These are phyloP conservation scores for Onygenales sp. DNA, from an alignment of 2,329 filamentous ascomycete genomes.

Conservation along the genomic window DNA sequence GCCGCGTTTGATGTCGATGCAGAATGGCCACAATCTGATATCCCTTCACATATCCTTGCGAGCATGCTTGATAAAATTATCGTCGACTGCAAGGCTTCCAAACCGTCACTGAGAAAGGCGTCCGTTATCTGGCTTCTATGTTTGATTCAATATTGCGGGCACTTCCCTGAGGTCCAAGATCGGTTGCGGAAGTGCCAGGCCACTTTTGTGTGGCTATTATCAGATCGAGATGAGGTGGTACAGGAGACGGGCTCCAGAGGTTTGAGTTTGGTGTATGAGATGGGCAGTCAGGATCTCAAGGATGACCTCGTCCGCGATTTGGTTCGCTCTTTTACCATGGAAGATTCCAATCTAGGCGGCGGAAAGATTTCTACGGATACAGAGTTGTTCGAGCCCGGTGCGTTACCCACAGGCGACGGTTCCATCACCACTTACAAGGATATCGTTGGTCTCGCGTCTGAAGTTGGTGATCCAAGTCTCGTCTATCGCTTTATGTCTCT, in stretches of 20 bases:
- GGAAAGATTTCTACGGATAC: slow-evolving; percentile 83
- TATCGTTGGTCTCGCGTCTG: slow-evolving; percentile 88
- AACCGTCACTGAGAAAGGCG: slow-evolving; percentile 81
- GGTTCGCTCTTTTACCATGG: slow-evolving; percentile 76
- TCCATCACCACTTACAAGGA: slow-evolving; percentile 95
- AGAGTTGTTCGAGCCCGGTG: slow-evolving; percentile 84
- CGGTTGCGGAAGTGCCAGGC: slow-evolving; percentile 70
- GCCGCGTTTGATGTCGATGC: slow-evolving; percentile 67
- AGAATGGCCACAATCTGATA: slow-evolving; percentile 29
- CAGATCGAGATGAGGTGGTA: slow-evolving; percentile 83
- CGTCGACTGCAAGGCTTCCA: slow-evolving; percentile 68
- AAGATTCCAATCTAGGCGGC: slow-evolving; percentile 48
- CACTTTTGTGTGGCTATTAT: slow-evolving; percentile 79
- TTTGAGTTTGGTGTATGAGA: slow-evolving; percentile 86
- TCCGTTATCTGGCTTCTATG: slow-evolving; percentile 94
- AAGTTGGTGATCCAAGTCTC: slow-evolving; percentile 91
- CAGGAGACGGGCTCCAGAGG: slow-evolving; percentile 92
- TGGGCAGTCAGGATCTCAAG: slow-evolving; percentile 71
- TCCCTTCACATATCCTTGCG: slow-evolving; percentile 35
- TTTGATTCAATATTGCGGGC: slow-evolving; percentile 80
- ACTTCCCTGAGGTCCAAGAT: slow-evolving; percentile 62
- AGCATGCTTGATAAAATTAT: slow-evolving; percentile 63
- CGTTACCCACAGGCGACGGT: slow-evolving; percentile 80
- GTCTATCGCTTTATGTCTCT: slow-evolving; percentile 98
- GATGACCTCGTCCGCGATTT: slow-evolving; percentile 78